A percentile compares a stretch with the other conserved stretches of the same genome.
phyloP scores from a whole-genome alignment of 2,329 filamentous ascomycete species.

The Malbranchea zuffiana region DNA sequence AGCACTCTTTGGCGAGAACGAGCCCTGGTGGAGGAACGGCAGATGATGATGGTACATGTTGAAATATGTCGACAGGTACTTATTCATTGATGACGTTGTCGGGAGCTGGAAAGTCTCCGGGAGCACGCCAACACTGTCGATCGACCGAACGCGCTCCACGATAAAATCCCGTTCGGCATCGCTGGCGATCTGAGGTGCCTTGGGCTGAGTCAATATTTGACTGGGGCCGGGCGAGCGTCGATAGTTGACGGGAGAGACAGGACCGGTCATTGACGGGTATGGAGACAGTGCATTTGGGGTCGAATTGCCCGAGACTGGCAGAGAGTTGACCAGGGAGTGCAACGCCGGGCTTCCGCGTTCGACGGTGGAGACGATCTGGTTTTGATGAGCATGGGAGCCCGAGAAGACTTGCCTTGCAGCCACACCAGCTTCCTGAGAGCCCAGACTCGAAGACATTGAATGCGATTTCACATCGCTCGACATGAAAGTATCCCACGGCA shows the following conservation, averaged over 20 bases:
- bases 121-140: conserved; percentile 70
- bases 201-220: conserved; percentile 53
- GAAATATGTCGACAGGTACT: conserved; percentile 92
- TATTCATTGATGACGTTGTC: conserved; percentile 67
- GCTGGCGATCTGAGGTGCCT: conserved; percentile 66
- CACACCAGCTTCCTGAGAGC: conserved; percentile 51
- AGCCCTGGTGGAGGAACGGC: conserved; percentile 86
- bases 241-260: conserved; percentile 58
- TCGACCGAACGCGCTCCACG: conserved; percentile 70
- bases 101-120: conserved; percentile 85
- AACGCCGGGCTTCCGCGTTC: conserved; percentile 54
- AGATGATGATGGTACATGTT: conserved; percentile 93
- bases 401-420: conserved; percentile 51
- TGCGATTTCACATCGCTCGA: conserved; percentile 64
- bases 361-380: conserved; percentile 58
- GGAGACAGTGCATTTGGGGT: conserved; percentile 67
- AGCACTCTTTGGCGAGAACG: conserved; percentile 69
- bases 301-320: conserved; percentile 56
- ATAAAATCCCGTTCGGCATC: conserved; percentile 81
- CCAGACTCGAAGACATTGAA: conserved; percentile 56
- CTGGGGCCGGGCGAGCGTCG: conserved; percentile 58
- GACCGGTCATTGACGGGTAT: conserved; percentile 55
- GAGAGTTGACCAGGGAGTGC: conserved; percentile 61
- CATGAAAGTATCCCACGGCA: conserved; percentile 87
- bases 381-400: conserved; percentile 48